Percentiles rank a stretch among this genome's conserved stretches.
phyloP scores from a whole-genome alignment of 768 basidiomycete genomes.

The Suillus bovinus region DNA sequence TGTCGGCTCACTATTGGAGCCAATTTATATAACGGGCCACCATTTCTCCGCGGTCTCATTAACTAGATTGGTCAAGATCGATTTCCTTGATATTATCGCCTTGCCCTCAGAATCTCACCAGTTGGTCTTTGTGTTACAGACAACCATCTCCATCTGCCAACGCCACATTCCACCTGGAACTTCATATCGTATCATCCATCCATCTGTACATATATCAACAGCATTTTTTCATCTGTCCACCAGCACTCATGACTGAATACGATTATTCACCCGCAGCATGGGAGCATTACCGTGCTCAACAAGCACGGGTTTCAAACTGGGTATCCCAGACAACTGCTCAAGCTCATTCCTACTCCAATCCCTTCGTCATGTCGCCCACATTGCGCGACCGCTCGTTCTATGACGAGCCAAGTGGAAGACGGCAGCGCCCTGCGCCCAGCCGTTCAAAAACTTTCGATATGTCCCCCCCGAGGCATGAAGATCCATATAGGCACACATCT shows the following conservation, averaged over 20 bases:
- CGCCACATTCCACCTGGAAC: constrained; percentile 6
- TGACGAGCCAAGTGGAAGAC: constrained; percentile 12
- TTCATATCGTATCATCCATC: background rate
- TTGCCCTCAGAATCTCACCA: background rate
- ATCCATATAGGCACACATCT: constrained; percentile 19
- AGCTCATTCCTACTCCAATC: constrained; percentile 28
- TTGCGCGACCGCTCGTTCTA: constrained; percentile 33
- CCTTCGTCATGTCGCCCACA: constrained; percentile 30
- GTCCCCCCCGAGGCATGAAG: constrained; percentile 15
- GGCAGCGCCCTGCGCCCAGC: constrained; percentile 9
- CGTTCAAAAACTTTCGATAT: constrained; percentile 6
- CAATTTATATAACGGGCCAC: constrained; percentile 11
- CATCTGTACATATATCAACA: constrained; percentile 19
- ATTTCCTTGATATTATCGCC: constrained; percentile 7
- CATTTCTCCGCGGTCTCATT: constrained; percentile 4
- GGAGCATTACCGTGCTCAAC: constrained; percentile 47
- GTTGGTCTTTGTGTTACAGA: background rate
- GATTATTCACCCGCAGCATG: constrained; percentile 59
- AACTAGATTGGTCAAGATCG: constrained; percentile 14
- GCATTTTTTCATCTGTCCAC: constrained; percentile 13
- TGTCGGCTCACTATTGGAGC: constrained; percentile 1
- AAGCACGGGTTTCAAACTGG: constrained; percentile 51
- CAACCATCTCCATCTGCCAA: background rate
- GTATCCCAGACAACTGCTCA: constrained; percentile 41
- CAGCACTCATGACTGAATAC: constrained; percentile 54